These are phyloP conservation scores for Thelonectria blattea DNA, from an alignment of 2,329 filamentous ascomycete genomes.

Conservation along the genomic window DNA sequence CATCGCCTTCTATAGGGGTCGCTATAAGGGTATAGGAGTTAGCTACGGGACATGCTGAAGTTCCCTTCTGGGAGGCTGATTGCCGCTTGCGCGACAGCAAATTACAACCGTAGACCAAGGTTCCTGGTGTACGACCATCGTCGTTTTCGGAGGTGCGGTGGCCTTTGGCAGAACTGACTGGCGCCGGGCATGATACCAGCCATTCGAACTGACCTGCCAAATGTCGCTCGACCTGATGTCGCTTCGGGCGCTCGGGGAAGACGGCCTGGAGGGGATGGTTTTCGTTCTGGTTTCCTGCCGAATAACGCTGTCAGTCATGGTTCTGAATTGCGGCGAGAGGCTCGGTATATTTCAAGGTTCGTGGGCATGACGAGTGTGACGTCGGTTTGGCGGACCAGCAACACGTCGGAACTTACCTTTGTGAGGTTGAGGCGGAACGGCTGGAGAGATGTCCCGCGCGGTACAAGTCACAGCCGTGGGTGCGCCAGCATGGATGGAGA, in stretches of 20 bases:
- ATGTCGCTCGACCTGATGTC: slow-evolving; percentile 50
- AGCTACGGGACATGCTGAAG: slow-evolving; percentile 32
- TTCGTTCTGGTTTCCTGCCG: slow-evolving; percentile 16
- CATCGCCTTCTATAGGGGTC: slow-evolving; percentile 47
- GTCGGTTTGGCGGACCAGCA: background rate
- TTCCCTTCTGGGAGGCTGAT: slow-evolving; percentile 30
- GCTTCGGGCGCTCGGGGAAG: slow-evolving; percentile 31
- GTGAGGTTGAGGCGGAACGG: slow-evolving; percentile 2
- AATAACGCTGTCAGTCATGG: slow-evolving; percentile 23
- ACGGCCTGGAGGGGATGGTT: slow-evolving; percentile 37
- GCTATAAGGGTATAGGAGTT: slow-evolving; percentile 56
- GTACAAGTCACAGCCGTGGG: slow-evolving; percentile 8
- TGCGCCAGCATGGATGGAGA: slow-evolving; percentile 6
- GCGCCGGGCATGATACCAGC: slow-evolving; percentile 49
- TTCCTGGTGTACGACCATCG: slow-evolving; percentile 27
- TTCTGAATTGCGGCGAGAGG: background rate
- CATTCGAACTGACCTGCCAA: slow-evolving; percentile 58
- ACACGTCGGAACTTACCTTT: slow-evolving; percentile 27
- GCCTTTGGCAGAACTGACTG: slow-evolving; percentile 34
- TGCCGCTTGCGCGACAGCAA: slow-evolving; percentile 49
- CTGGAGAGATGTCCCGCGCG: slow-evolving; percentile 7
- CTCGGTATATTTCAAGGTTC: background rate
- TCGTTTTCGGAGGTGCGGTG: slow-evolving; percentile 22
- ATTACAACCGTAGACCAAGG: slow-evolving; percentile 58
- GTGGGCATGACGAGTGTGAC: background rate